Evolutionary conservation across 257 asterid genomes (phyloP), one percentile per base, ranked within the genome.

Genomic region (Linderniella brevidens): DNA sequence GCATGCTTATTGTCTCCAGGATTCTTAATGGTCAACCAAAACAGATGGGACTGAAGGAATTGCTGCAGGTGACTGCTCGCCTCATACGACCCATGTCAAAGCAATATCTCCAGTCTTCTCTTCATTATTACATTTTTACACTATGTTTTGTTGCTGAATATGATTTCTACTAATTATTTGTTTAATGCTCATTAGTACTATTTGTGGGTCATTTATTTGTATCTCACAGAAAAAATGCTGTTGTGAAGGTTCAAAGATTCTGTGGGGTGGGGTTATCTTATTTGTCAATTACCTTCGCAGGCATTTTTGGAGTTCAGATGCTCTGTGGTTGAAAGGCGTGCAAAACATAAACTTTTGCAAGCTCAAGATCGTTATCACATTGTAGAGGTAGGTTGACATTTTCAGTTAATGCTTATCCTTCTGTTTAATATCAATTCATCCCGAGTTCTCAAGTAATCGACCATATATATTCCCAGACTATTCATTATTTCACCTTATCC

Each of bases 11-110:
- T 57, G 18, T 29, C 64, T 37, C 40, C 86, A 90, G 98, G 69
- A 85, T 90, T 62, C 87, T 90, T 54, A 68, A 79, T 58, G 98
- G 96, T 46, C 85, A 77, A 73, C 98, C 98, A n/a, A 81, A 76
- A 64, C 75, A 16, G 64, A 85, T 90, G 98, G 98, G 98, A 13
- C 62, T 90, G 71, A 90, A 79, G 72, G 98, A 85, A 56, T 56
- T 90, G 74, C 96, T 90, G 52, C 96, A 81, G 98, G 98, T 90
- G 57, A 61, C 46, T 25, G 32, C 32, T 25, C n/a, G n/a, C n/a
- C n/a, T n/a, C 41, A 52, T 50, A 16, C 42, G 13, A 37, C 32
- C 32, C 32, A 25, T 25, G 32, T 25, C 32, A 25, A 25, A 25
- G 32, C 32, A 25, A 25, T 25, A 25, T 3, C 3, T 25, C 32